Evolutionary conservation across 331 rosid genomes (phyloP), one percentile per base, ranked within the genome.

Genomic region (Pyrus hybrid): DNA sequence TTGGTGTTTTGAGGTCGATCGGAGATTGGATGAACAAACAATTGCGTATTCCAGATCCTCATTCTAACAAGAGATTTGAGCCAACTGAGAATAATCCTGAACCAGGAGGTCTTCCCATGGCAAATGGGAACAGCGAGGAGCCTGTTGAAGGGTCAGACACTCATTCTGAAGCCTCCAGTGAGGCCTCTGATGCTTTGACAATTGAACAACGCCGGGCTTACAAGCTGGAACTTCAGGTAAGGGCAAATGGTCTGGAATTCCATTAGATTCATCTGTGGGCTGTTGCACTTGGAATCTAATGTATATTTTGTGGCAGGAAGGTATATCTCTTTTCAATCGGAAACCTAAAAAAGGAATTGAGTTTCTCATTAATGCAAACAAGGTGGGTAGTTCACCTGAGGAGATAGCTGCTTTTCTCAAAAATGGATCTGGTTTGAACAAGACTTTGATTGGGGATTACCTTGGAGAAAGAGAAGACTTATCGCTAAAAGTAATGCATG

Each of bases 181-280:
- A 92, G 70, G 80, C 88, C 60, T 95, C 98, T 79, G 98, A 91
- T 41, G 98, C 89, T 81, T 88, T 85, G 83, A 89, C 86, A 8
- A 92, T 95, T 70, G 98, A 91, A 84, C 97, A 95, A 75, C 98
- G 97, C 18, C 93, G 98, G 68, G 99, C 99, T 54, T 95, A 95
- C 86, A 95, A 95, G 87, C 90, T 92, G 87, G 98, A 95, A 87
- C 98, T 95, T 84, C 98, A 92, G 93, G 99, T 95, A 86, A 81
- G 83, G 58, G 43, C 13, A 37, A 37, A 37, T 37, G 43, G 68
- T 71, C 79, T 77, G 70, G 71, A 79, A 79, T 57, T 30, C 63
- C 61, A 18, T 70, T 56, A 79, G 74, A 57, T 73, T 73, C 67
- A 49, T 69, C 64, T 77, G 76, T 70, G 69, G 37, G 77, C 78